Conservation (phyloP, 352 stramenopile genomes). For the Globisporangium spinosum region DNA sequence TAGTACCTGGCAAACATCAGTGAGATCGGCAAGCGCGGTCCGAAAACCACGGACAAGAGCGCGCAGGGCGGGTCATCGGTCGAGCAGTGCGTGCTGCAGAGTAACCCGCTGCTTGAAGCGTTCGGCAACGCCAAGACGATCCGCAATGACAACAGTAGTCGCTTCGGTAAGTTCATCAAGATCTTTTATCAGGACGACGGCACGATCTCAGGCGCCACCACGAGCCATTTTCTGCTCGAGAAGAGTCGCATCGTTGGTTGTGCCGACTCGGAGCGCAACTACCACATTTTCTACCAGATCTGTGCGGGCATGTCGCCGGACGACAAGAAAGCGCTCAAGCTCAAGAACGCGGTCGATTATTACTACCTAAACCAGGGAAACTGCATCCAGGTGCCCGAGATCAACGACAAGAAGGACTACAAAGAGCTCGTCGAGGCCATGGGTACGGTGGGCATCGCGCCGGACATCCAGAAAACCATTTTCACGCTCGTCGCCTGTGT, state of each 20-base stretch:
- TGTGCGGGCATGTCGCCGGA: constrained; percentile 74
- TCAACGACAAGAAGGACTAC: constrained; percentile 94
- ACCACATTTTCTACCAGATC: constrained; percentile 99
- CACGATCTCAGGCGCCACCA: constrained; percentile 89
- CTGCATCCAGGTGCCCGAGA: constrained; percentile 89
- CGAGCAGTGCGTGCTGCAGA: constrained; percentile 90
- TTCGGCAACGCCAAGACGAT: constrained; percentile 94
- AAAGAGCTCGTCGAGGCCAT: constrained; percentile 92
- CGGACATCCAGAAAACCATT: constrained; percentile 91
- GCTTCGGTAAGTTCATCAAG: constrained; percentile 96
- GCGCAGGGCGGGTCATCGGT: constrained; percentile 69
- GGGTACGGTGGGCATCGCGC: constrained; percentile 86
- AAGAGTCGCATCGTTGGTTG: constrained; percentile 96
- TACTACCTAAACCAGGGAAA: constrained; percentile 93
- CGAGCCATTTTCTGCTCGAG: constrained; percentile 97
- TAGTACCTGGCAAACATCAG: constrained; percentile 89
- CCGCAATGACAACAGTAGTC: constrained; percentile 95
- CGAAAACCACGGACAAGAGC: constrained; percentile 62
- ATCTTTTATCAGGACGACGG: constrained; percentile 92
- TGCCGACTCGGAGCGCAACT: constrained; percentile 94
- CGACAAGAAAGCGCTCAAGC: constrained; percentile 70
- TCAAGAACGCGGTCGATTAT: constrained; percentile 89
- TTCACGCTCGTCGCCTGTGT: constrained; percentile 95
- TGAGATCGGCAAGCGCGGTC: constrained; percentile 78
- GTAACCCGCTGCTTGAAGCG: constrained; percentile 90